phyloP scores from a whole-genome alignment of 2,329 filamentous ascomycete genomes.

The Colletotrichum incanum region DNA sequence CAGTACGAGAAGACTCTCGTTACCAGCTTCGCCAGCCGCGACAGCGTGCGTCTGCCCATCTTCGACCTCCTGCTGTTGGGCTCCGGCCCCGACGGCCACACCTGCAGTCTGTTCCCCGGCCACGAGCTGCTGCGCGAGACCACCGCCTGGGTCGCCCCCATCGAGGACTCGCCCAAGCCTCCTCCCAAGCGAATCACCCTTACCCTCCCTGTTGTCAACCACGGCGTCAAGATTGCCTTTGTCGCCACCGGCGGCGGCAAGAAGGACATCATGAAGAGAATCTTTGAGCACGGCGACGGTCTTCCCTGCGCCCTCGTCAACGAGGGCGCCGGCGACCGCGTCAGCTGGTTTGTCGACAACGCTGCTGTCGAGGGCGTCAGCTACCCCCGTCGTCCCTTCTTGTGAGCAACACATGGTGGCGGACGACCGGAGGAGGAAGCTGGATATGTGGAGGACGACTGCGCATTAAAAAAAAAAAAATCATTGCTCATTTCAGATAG shows the following conservation, averaged over 20 bases:
- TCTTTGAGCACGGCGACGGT: conserved; percentile 87
- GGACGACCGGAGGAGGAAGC: conserved; percentile 17
- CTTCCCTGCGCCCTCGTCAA: conserved; percentile 93
- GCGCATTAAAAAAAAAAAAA: conserved; percentile 23
- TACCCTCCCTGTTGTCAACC: conserved; percentile 90
- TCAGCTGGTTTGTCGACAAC: conserved; percentile 95
- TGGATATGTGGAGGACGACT: conserved; percentile 9
- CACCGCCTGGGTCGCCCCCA: conserved; percentile 92
- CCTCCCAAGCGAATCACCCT: conserved; percentile 92
- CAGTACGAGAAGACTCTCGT: conserved; percentile 93
- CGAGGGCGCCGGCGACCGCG: conserved; percentile 84
- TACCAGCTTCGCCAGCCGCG: conserved; percentile 87
- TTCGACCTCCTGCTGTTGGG: conserved; percentile 96
- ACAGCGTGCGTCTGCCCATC: conserved; percentile 94
- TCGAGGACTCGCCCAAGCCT: conserved; percentile 95
- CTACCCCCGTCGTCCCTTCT: conserved; percentile 82
- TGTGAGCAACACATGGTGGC: conserved; percentile 53
- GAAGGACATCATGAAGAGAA: conserved; percentile 92
- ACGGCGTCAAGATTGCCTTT: conserved; percentile 89
- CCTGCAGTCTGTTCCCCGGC: conserved; percentile 94
- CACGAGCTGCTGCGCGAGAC: conserved; percentile 89
- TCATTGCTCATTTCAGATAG: conserved; percentile 35
- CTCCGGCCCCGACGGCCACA: conserved; percentile 96
- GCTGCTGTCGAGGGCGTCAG: conserved; percentile 87
- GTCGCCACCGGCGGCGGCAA: conserved; percentile 92